These are phyloP conservation scores for Trichoderma gracile DNA, from an alignment of 2,329 filamentous ascomycete genomes.

Conservation along the genomic window DNA sequence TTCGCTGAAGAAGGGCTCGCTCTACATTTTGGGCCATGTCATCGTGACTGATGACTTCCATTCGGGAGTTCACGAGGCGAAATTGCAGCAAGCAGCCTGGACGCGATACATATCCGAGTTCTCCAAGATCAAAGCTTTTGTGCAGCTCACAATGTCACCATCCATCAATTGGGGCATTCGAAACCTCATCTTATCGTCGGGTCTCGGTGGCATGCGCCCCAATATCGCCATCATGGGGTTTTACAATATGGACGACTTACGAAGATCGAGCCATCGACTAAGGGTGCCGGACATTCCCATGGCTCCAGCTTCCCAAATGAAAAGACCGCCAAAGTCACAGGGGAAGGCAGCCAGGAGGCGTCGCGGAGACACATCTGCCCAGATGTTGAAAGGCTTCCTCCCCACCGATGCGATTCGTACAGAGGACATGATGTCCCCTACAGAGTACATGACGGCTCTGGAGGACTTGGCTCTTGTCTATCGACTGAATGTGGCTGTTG, in stretches of 20 bases:
- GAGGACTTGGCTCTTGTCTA: conserved; percentile 78
- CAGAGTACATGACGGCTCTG: conserved; percentile 77
- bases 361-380: conserved; percentile 56
- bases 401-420: conserved; percentile 70
- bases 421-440: conserved; percentile 67
- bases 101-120: conserved; percentile 80
- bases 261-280: conserved; percentile 57
- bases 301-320: conserved; percentile 40
- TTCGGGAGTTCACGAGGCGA: conserved; percentile 75
- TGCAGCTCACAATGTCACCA: conserved; percentile 82
- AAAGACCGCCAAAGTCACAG: conserved; percentile 35
- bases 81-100: conserved; percentile 79
- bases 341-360: conserved; percentile 40
- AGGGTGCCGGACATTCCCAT: conserved; percentile 55
- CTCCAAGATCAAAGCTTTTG: conserved; percentile 84
- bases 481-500: conserved; percentile 81
- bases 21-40: conserved; percentile 85
- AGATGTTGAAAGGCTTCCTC: conserved; percentile 58
- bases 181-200: conserved; percentile 78
- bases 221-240: conserved; percentile 83
- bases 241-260: conserved; percentile 76
- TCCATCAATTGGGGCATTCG: conserved; percentile 81
- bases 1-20: conserved; percentile 80
- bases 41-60: conserved; percentile 84
- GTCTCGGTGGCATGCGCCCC: conserved; percentile 82